phyloP scores from a whole-genome alignment of 331 rosid species.

The Arachis monticola region DNA sequence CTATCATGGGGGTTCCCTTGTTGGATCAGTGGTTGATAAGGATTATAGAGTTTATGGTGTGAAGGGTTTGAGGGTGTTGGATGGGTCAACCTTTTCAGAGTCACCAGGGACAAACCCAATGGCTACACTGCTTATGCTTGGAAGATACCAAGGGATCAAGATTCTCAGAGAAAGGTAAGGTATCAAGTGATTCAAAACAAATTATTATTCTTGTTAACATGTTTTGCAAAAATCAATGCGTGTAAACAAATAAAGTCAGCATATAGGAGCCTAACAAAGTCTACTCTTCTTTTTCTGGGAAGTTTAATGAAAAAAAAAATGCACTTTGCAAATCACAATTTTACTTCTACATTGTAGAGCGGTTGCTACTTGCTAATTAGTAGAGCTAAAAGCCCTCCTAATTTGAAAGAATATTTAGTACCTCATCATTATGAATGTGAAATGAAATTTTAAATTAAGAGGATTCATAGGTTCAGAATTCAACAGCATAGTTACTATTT shows the following conservation, averaged over 20 bases:
- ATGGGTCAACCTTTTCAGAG: conserved; percentile 71
- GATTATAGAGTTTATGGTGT: conserved; percentile 61
- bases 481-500: background rate
- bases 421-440: too few relatives aligned
- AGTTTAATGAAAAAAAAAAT: conserved; percentile 29
- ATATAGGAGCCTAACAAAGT: conserved; percentile 30
- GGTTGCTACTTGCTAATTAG: background rate
- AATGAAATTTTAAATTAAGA: too few relatives aligned
- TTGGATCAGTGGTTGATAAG: conserved; percentile 66
- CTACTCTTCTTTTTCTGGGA: background rate
- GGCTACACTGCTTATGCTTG: conserved; percentile 81
- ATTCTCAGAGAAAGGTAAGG: conserved; percentile 54
- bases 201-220: background rate
- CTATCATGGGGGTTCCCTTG: conserved; percentile 71
- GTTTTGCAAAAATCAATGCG: conserved; percentile 2
- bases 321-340: conserved; percentile 17
- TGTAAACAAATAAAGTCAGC: conserved; percentile 29
- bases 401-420: too few relatives aligned
- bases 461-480: too few relatives aligned
- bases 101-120: conserved; percentile 89
- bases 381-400: too few relatives aligned
- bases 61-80: conserved; percentile 61
- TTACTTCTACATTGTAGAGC: conserved; percentile 10
- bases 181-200: conserved; percentile 20
- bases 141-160: conserved; percentile 79